phyloP scores from a whole-genome alignment of 192 early-diverging fungal species.

The Spinellus fusiger region DNA sequence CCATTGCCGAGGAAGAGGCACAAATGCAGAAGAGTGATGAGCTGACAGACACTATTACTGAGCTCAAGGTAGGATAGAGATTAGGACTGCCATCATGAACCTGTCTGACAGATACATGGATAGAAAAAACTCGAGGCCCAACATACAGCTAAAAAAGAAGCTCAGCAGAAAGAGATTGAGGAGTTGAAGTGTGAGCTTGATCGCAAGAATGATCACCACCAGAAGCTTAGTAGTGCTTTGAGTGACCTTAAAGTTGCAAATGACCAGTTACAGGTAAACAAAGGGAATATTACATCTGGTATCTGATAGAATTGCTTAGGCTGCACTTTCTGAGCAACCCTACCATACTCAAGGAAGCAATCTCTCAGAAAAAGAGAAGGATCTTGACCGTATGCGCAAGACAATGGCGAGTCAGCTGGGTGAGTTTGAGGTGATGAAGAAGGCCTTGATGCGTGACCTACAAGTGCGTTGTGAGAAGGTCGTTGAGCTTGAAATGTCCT shows the following conservation, averaged over 20 bases:
- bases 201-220: constrained; percentile 61
- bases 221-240: constrained; percentile 50
- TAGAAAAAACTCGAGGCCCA: constrained; percentile 74
- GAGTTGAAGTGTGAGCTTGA: constrained; percentile 63
- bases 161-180: constrained; percentile 69
- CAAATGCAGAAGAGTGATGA: constrained; percentile 42
- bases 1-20: constrained; percentile 64
- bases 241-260: constrained; percentile 57
- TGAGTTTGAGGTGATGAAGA: constrained; percentile 98
- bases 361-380: constrained; percentile 56
- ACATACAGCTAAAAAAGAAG: constrained; percentile 73
- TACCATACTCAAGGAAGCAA: background rate
- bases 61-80: constrained; percentile 54
- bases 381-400: constrained; percentile 68
- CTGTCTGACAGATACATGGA: background rate
- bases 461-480: constrained; percentile 97
- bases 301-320: background rate
- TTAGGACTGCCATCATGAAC: background rate
- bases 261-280: constrained; percentile 54
- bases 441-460: constrained; percentile 95
- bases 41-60: constrained; percentile 70
- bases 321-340: constrained; percentile 20
- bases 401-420: constrained; percentile 46
- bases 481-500: constrained; percentile 92
- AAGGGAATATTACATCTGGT: background rate